A percentile compares a stretch with the other conserved stretches of the same genome.
Conservation (phyloP, 2,329 filamentous ascomycete genomes). For the Xylariaceae sp. region DNA sequence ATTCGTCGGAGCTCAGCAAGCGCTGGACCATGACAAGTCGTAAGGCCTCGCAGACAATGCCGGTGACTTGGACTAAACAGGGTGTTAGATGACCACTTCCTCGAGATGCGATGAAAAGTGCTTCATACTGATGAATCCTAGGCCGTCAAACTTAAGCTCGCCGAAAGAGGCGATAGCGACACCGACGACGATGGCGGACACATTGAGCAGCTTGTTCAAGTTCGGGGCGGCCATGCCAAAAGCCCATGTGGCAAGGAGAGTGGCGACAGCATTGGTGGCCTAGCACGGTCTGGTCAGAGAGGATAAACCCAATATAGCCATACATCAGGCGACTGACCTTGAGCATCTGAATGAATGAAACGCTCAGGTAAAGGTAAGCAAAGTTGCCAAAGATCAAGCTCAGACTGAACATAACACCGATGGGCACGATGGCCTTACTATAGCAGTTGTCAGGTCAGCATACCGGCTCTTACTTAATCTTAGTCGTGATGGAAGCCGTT, state of each 20-base stretch:
- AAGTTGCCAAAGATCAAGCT: constrained; percentile 63
- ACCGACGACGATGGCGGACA: constrained; percentile 48
- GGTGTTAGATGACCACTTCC: constrained; percentile 3
- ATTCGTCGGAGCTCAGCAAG: constrained; percentile 67
- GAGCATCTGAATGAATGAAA: constrained; percentile 68
- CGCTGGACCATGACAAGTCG: constrained; percentile 83
- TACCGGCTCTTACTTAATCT: background rate
- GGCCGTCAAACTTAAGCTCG: constrained; percentile 63
- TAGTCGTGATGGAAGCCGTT: background rate
- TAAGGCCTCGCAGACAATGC: constrained; percentile 74
- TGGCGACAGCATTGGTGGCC: constrained; percentile 62
- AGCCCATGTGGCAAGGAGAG: constrained; percentile 59
- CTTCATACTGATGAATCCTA: constrained; percentile 48
- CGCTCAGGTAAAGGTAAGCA: constrained; percentile 62
- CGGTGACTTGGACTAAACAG: constrained; percentile 58
- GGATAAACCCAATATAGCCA: constrained; percentile 19
- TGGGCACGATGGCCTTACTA: constrained; percentile 56
- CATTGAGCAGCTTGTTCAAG: constrained; percentile 42
- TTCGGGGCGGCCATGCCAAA: constrained; percentile 48
- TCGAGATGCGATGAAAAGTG: background rate
- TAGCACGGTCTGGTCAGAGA: constrained; percentile 22
- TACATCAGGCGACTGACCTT: constrained; percentile 36
- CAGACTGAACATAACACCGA: constrained; percentile 61
- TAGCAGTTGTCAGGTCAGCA: constrained; percentile 11
- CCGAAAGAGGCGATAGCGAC: constrained; percentile 52